Evolutionary conservation across 2,329 filamentous ascomycete species (phyloP), one percentile per base, ranked within the genome.

Genomic region (Ophiostoma populinum): DNA sequence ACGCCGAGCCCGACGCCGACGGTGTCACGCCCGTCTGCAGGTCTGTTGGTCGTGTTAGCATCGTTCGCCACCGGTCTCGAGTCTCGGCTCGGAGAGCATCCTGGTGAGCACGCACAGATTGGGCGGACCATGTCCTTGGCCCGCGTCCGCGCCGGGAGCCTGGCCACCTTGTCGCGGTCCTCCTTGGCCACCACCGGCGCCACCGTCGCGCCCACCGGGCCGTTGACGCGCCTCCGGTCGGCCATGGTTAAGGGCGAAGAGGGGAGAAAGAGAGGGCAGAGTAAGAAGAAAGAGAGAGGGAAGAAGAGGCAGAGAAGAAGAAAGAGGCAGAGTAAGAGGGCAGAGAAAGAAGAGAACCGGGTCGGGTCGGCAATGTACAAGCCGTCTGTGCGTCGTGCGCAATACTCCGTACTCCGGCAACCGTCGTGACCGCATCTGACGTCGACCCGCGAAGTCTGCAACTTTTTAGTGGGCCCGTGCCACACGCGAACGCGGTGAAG

Each of bases 1-100:
- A 98, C 36, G 90, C 83, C 13, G 86, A 94, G 11, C 90, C 90
- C 32, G 83, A 90, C 10, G 90, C 90, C 11, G 87, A 92, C 13
- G 90, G 87, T 1, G 90, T 86, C 5, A 95, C 70, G 17, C 85
- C 85, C 7, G 87, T 94, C 54, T 90, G 85, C 29, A 95, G 64
- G 53, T 87, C 85, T 92, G 43, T 7, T 4, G 1, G 7, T 7
- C 11, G 21, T 22, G 21, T 22, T n/a, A n/a, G n/a, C 24, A 25
- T 25, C n/a, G 24, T 26, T 12, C 30, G 10, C 6, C 9, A 7
- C 15, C 15, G 7, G 12, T 7, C 6, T 30, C 17, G 9, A 4
- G 16, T 11, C 8, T 13, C 18, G 15, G 9, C 7, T 26, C 13
- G 6, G 13, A 8, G 7, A 24, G n/a, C n/a, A n/a, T n/a, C n/a